phyloP scores from a whole-genome alignment of 1,284 basidiomycete genomes.

The Ceratobasidium sp. region DNA sequence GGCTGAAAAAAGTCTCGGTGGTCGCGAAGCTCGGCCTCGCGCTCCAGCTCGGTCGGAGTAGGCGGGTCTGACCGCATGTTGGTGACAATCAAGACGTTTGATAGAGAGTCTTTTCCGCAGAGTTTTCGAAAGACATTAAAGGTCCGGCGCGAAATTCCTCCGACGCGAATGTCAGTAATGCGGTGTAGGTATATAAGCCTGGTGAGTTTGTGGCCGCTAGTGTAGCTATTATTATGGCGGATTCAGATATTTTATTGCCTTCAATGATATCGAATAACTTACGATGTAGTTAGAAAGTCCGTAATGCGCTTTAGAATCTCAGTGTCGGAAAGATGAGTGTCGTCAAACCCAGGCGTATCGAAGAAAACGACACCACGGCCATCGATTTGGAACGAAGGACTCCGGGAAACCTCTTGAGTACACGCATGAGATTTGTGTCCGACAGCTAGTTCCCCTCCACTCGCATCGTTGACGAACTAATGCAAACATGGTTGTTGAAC shows the following conservation, averaged over 20 bases:
- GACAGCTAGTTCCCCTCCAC: not conserved
- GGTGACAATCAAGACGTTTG: slow-evolving; percentile 51
- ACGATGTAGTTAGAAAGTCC: slow-evolving; percentile 29
- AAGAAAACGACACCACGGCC: slow-evolving; percentile 14
- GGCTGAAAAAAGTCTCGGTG: slow-evolving; percentile 14
- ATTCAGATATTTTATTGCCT: too few relatives aligned
- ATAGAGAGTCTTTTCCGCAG: slow-evolving; percentile 50
- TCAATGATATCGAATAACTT: not conserved
- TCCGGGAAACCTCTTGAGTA: slow-evolving; percentile 28
- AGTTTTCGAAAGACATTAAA: slow-evolving; percentile 51
- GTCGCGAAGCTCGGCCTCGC: not conserved
- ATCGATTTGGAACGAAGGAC: slow-evolving; percentile 3
- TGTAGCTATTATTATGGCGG: slow-evolving; percentile 46
- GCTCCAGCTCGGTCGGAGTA: not conserved
- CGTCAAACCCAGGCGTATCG: slow-evolving; percentile 40
- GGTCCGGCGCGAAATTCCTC: slow-evolving; percentile 45
- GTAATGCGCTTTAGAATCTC: slow-evolving; percentile 40
- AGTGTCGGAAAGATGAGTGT: slow-evolving; percentile 28
- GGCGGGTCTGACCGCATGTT: slow-evolving; percentile 53
- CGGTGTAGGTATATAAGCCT: slow-evolving; percentile 45
- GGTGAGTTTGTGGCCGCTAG: slow-evolving; percentile 43
- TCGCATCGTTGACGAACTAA: slow-evolving; percentile 39
- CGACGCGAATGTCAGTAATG: slow-evolving; percentile 43
- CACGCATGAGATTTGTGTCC: slow-evolving; percentile 18
- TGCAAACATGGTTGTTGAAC: too few relatives aligned